These are phyloP conservation scores for Picea sitchensis DNA, from an alignment of 75 land plant genomes.

Conservation along the genomic window DNA sequence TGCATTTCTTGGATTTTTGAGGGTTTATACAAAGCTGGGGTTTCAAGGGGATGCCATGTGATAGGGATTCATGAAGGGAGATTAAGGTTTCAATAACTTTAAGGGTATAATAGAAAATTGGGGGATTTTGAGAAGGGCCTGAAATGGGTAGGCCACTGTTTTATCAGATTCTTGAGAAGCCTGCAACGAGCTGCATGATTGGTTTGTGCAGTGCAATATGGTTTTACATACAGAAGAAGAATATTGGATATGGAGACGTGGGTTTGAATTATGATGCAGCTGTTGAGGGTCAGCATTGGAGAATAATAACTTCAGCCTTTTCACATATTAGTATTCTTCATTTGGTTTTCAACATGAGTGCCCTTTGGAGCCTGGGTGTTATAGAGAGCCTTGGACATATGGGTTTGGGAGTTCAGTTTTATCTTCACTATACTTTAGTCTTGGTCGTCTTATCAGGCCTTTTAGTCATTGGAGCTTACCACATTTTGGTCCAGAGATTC, in stretches of 20 bases:
- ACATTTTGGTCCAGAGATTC: conserved; percentile 78
- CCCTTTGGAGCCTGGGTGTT: conserved; percentile 96
- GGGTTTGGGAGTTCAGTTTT: conserved; percentile 73
- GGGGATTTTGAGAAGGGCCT: too few relatives aligned
- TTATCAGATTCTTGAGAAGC: conserved; percentile 80
- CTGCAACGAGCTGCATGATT: conserved; percentile 88
- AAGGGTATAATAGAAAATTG: too few relatives aligned
- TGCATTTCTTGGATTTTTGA: too few relatives aligned
- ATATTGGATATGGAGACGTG: conserved; percentile 76
- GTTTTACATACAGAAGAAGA: conserved; percentile 90
- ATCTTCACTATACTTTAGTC: conserved; percentile 89
- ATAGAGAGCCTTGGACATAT: conserved; percentile 63
- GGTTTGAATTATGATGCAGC: conserved; percentile 97
- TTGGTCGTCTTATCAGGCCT: conserved; percentile 78
- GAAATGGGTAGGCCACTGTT: conserved; percentile 85
- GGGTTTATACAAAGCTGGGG: too few relatives aligned
- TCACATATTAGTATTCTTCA: conserved; percentile 95
- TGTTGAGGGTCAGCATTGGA: conserved; percentile 89
- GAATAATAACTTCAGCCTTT: conserved; percentile 87
- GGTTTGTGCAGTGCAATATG: conserved; percentile 85
- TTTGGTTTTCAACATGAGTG: conserved; percentile 98
- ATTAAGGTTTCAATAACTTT: too few relatives aligned
- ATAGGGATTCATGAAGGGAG: too few relatives aligned
- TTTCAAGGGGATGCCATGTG: too few relatives aligned
- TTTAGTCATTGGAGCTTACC: conserved; percentile 78